Percentiles rank a stretch among this genome's conserved stretches.
phyloP scores from a whole-genome alignment of 2,329 filamentous ascomycete species.

The Cytospora piceicola region DNA sequence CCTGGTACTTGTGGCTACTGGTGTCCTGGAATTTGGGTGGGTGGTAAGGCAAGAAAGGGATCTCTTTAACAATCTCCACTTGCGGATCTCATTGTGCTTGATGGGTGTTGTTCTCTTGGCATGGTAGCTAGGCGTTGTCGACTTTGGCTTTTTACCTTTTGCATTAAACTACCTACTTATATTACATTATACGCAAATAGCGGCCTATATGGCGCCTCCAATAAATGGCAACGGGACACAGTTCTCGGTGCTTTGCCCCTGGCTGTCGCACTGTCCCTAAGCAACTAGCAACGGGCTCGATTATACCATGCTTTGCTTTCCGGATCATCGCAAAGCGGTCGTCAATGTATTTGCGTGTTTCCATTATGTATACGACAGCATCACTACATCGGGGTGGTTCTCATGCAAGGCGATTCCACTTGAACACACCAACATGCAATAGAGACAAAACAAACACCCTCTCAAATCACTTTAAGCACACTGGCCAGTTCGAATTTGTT shows the following conservation, averaged over 20 bases:
- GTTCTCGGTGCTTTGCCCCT: neutral
- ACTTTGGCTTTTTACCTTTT: slow-evolving; percentile 17
- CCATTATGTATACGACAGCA: too few relatives aligned
- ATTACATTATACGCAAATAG: slow-evolving; percentile 8
- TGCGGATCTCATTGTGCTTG: slow-evolving; percentile 13
- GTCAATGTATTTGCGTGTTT: too few relatives aligned
- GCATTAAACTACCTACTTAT: slow-evolving; percentile 6
- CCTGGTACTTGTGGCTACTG: neutral
- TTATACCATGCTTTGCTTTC: too few relatives aligned
- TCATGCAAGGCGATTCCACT: too few relatives aligned
- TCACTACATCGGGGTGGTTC: neutral
- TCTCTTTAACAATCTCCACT: neutral
- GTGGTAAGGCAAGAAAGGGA: neutral
- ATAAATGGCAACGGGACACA: neutral
- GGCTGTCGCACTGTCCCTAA: too few relatives aligned
- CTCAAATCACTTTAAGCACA: neutral
- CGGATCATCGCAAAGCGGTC: too few relatives aligned
- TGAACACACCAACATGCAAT: neutral
- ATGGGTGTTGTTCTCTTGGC: slow-evolving; percentile 3
- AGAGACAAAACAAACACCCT: neutral
- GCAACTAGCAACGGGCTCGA: too few relatives aligned
- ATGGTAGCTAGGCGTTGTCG: slow-evolving; percentile 30
- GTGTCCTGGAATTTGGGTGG: neutral
- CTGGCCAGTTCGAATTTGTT: neutral
- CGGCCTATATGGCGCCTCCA: neutral